Percentiles rank a stretch among this genome's conserved stretches.
phyloP scores from a whole-genome alignment of 495 filamentous ascomycete genomes.

The Thermothielavioides terrestris region DNA sequence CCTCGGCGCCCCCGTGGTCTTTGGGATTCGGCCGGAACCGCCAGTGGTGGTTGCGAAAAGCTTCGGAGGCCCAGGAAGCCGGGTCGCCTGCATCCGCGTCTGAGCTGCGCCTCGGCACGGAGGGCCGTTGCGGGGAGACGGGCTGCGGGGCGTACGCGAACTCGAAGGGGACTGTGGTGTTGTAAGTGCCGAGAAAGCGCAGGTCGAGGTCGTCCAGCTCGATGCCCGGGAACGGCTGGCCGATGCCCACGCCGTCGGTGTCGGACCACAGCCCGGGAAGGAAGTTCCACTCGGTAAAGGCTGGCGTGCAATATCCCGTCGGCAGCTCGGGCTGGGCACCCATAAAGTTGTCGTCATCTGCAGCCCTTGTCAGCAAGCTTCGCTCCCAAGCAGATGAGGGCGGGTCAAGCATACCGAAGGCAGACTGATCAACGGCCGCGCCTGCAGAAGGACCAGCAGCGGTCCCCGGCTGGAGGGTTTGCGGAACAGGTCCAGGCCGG shows the following conservation, averaged over 20 bases:
- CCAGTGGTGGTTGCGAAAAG: conserved; percentile 7
- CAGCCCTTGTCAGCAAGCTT: not conserved
- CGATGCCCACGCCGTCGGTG: not conserved
- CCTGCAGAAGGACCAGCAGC: not conserved
- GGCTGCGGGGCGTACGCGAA: not conserved
- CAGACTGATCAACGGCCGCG: not conserved
- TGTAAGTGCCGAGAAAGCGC: conserved; percentile 7
- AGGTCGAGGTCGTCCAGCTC: conserved; percentile 10
- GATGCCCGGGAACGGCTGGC: not conserved
- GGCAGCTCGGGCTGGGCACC: not conserved
- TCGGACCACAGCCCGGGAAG: conserved; percentile 9
- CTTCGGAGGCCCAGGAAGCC: not conserved
- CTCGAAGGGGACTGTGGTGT: conserved; percentile 4
- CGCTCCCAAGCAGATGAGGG: not conserved
- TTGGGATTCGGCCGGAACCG: conserved; percentile 3
- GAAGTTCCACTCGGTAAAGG: conserved; percentile 4
- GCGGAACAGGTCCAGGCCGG: no score
- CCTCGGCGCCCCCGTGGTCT: conserved; percentile 5
- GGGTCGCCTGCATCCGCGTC: not conserved
- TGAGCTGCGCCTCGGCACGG: not conserved
- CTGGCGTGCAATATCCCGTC: not conserved
- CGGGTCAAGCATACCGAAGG: not conserved
- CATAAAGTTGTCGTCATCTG: not conserved
- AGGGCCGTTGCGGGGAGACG: not conserved
- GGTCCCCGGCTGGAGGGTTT: not conserved